phyloP scores from a whole-genome alignment of 768 basidiomycete genomes.

The Leccinum longicurvipes region DNA sequence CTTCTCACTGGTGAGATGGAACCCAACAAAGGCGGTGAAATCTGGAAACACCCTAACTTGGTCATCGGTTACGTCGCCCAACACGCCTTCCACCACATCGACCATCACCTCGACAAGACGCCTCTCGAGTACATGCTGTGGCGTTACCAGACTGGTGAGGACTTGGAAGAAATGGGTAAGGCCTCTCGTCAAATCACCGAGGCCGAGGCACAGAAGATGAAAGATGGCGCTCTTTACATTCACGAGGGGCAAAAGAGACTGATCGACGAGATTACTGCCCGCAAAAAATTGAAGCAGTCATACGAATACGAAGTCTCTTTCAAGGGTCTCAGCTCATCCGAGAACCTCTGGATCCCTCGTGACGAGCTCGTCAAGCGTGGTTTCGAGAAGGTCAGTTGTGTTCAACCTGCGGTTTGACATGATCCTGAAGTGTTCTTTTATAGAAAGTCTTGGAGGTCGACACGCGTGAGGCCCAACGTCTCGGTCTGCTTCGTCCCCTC shows the following conservation, averaged over 20 bases:
- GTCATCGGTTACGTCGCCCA: conserved; percentile 99
- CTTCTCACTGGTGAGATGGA: conserved; percentile 96
- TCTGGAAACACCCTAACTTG: conserved; percentile 99
- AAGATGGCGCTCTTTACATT: conserved; percentile 83
- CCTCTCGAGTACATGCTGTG: conserved; percentile 99
- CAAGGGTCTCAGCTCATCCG: conserved; percentile 91
- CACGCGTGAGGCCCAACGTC: conserved; percentile 94
- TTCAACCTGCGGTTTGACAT: background rate
- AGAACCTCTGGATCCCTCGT: conserved; percentile 97
- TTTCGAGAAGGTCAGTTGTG: conserved; percentile 75
- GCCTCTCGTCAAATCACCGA: conserved; percentile 83
- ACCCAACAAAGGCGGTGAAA: conserved; percentile 92
- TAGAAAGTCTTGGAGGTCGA: conserved; percentile 96
- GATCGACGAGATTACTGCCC: conserved; percentile 86
- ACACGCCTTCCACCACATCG: conserved; percentile 99
- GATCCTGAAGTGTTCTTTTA: conserved; percentile 5
- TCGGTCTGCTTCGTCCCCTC: conserved; percentile 91
- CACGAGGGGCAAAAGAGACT: conserved; percentile 92
- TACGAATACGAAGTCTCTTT: conserved; percentile 98
- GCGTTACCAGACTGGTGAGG: conserved; percentile 99
- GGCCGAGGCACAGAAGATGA: conserved; percentile 93
- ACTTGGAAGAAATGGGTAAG: conserved; percentile 95
- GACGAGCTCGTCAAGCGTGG: conserved; percentile 97
- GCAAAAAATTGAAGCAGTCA: conserved; percentile 99
- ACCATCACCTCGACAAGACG: conserved; percentile 97